These are phyloP conservation scores for Amaranthus palmeri DNA, from an alignment of 148 eudicot genomes.

Conservation along the genomic window DNA sequence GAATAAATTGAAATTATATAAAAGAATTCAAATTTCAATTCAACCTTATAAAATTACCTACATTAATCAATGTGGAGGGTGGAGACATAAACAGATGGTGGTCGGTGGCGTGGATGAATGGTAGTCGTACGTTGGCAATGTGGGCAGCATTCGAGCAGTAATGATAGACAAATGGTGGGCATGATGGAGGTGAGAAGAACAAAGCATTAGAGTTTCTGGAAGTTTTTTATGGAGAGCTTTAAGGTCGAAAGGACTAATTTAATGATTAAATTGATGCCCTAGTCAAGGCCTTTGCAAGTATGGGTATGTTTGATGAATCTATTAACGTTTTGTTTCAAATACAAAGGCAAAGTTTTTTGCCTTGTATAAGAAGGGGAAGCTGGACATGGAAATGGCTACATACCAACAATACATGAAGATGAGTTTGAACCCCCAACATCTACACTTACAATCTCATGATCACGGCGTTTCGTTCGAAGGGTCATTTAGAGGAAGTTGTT, in stretches of 20 bases:
- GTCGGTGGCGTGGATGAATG: no score
- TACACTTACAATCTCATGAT: conserved; percentile 58
- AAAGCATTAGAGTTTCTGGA: conserved; percentile 39
- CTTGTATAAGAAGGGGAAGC: conserved; percentile 36
- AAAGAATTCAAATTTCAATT: no score
- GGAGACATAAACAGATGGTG: no score
- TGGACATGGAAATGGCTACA: conserved; percentile 36
- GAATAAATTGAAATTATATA: no score
- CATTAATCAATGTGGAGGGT: no score
- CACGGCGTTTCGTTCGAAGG: conserved; percentile 48
- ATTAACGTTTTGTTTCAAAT: conserved; percentile 39
- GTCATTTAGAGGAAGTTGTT: conserved; percentile 41
- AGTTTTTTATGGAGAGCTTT: conserved; percentile 31
- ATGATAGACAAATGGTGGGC: no score
- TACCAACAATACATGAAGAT: conserved; percentile 42
- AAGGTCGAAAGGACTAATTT: conserved; percentile 24
- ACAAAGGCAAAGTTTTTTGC: conserved; percentile 37
- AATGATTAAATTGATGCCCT: conserved; percentile 38
- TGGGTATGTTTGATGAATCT: conserved; percentile 58
- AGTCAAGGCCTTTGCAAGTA: conserved; percentile 51
- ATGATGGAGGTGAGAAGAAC: no score
- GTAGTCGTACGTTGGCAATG: no score
- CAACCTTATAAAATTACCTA: no score
- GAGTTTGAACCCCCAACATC: conserved; percentile 47
- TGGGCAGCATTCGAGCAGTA: no score